Evolutionary conservation across 495 filamentous ascomycete species (phyloP).

Genomic region (Symbiotaphrina buchneri): DNA sequence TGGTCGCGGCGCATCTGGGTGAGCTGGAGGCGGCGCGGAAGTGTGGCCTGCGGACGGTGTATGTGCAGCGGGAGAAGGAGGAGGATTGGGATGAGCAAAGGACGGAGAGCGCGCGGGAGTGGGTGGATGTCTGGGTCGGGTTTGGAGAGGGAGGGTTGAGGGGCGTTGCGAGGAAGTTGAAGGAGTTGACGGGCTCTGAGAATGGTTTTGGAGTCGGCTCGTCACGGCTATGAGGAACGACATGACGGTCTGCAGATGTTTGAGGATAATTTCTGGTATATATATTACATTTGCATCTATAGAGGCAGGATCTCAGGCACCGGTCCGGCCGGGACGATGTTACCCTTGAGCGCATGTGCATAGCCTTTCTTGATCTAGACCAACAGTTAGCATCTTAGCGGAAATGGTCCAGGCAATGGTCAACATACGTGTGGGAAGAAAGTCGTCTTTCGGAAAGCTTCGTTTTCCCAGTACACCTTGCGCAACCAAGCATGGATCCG

Average conservation of each 20-base stretch:
- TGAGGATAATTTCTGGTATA: neutral
- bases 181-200: no score
- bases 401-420: neutral
- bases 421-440: slow-evolving; percentile 23
- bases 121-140: slow-evolving; percentile 40
- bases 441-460: slow-evolving; percentile 34
- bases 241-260: no score
- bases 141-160: slow-evolving; percentile 26
- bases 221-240: no score
- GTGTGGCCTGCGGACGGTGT: slow-evolving; percentile 44
- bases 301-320: slow-evolving; percentile 3
- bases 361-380: slow-evolving; percentile 3
- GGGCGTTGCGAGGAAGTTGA: slow-evolving; percentile 25
- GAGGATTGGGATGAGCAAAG: slow-evolving; percentile 32
- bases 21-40: slow-evolving; percentile 44
- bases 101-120: slow-evolving; percentile 26
- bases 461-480: slow-evolving; percentile 42
- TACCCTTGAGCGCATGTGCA: neutral
- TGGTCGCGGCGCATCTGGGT: slow-evolving; percentile 58
- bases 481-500: slow-evolving; percentile 44
- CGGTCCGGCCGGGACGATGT: slow-evolving; percentile 3
- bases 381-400: neutral
- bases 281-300: neutral
- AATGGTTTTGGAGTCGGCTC: no score
- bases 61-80: slow-evolving; percentile 46